Conservation (phyloP, 2,329 filamentous ascomycete species). For the Lecanoromycetidae sp. region DNA sequence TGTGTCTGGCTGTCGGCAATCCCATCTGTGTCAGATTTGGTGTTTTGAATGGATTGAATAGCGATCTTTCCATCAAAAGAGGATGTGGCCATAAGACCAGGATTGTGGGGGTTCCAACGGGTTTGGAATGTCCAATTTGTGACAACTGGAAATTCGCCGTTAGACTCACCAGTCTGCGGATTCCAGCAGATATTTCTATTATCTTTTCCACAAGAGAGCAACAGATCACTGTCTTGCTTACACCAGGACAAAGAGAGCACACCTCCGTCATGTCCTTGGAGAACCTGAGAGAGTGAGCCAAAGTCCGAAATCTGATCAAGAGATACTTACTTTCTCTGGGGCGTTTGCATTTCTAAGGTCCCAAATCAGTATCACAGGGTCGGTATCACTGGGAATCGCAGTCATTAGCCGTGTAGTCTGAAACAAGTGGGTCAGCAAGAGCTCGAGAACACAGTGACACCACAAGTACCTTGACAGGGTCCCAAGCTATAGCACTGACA, state of each 20-base stretch:
- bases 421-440: no score
- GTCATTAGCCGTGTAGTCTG: conserved; percentile 82
- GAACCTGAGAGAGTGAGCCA: conserved; percentile 42
- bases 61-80: conserved; percentile 96
- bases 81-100: conserved; percentile 81
- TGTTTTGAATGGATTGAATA: conserved; percentile 88
- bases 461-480: conserved; percentile 67
- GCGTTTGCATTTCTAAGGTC: conserved; percentile 92
- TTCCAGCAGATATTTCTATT: conserved; percentile 96
- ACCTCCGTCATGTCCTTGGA: conserved; percentile 88
- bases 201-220: conserved; percentile 92
- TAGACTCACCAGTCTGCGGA: conserved; percentile 72
- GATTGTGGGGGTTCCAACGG: conserved; percentile 85
- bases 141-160: conserved; percentile 89
- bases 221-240: conserved; percentile 70
- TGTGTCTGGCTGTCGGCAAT: conserved; percentile 50
- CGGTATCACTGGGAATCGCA: conserved; percentile 76
- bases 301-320: not conserved
- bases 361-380: conserved; percentile 83
- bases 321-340: conserved; percentile 50
- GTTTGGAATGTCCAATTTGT: conserved; percentile 99
- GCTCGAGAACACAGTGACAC: no score
- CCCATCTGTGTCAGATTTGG: conserved; percentile 63
- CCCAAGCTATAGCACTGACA: conserved; percentile 93
- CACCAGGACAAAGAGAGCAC: conserved; percentile 95